Evolutionary conservation across 495 filamentous ascomycete genomes (phyloP).

Genomic region (Massariosphaeria phaeospora): DNA sequence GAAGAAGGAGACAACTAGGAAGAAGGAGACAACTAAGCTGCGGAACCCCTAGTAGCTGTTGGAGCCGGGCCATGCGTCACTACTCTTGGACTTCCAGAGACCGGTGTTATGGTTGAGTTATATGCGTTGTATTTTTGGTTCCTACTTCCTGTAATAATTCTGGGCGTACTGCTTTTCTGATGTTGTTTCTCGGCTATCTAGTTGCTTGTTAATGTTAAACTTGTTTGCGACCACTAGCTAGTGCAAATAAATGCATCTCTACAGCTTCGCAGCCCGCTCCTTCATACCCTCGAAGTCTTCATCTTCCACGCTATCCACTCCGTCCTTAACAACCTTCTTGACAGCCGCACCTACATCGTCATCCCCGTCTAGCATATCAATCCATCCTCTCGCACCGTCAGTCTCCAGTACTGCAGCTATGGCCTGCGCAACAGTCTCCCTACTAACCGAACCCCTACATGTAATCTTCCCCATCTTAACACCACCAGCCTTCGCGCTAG

Average conservation of each 20-base stretch:
- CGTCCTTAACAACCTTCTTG: conserved; percentile 56
- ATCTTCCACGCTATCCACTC: conserved; percentile 61
- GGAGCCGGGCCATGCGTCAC: too few relatives aligned
- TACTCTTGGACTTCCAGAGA: too few relatives aligned
- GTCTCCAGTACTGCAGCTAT: conserved; percentile 60
- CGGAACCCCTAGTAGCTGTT: too few relatives aligned
- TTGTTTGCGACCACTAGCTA: not conserved
- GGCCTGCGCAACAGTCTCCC: conserved; percentile 67
- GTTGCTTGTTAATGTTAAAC: not conserved
- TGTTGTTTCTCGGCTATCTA: too few relatives aligned
- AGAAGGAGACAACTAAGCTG: too few relatives aligned
- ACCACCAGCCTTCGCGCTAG: conserved; percentile 50
- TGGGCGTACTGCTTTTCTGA: too few relatives aligned
- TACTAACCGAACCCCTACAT: conserved; percentile 52
- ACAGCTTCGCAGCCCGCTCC: conserved; percentile 43
- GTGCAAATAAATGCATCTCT: too few relatives aligned
- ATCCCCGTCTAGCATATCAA: conserved; percentile 58
- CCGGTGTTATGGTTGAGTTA: too few relatives aligned
- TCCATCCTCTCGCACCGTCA: conserved; percentile 56
- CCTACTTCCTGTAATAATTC: too few relatives aligned
- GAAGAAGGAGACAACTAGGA: too few relatives aligned
- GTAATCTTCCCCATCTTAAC: conserved; percentile 62
- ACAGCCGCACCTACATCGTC: conserved; percentile 59
- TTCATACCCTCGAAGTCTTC: conserved; percentile 52
- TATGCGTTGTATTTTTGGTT: too few relatives aligned